These are phyloP conservation scores for Ceratocystis lukuohia DNA, from an alignment of 2,329 filamentous ascomycete species.

Conservation along the genomic window DNA sequence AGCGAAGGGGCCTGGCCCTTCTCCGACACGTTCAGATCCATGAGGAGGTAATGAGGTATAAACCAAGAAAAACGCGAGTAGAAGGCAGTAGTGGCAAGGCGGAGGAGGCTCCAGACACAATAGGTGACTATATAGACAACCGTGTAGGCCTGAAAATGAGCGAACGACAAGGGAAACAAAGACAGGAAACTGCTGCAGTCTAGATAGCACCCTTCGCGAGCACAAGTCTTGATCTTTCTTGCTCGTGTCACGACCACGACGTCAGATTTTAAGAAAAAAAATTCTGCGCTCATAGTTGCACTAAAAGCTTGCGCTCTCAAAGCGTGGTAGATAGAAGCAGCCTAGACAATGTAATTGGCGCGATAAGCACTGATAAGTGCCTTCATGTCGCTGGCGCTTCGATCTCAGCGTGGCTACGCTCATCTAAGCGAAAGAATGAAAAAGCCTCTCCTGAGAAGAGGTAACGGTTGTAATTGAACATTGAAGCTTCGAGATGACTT, in stretches of 20 bases:
- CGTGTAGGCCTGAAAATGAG: neutral
- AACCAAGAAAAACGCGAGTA: neutral
- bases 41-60: neutral
- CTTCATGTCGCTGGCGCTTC: neutral
- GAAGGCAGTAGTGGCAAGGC: neutral
- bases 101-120: neutral
- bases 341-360: neutral
- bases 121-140: neutral
- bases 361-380: constrained; percentile 1
- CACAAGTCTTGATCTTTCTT: neutral
- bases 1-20: neutral
- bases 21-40: neutral
- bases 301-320: neutral
- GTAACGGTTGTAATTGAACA: neutral
- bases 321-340: neutral
- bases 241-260: neutral
- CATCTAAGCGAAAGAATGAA: no score
- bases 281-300: neutral
- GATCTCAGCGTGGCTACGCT: neutral
- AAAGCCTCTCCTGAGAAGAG: no score
- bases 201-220: no score
- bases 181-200: no score
- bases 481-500: neutral
- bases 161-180: no score
- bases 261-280: neutral